These are phyloP conservation scores for Psilocybe cyanescens DNA, from an alignment of 768 basidiomycete species.

Conservation along the genomic window DNA sequence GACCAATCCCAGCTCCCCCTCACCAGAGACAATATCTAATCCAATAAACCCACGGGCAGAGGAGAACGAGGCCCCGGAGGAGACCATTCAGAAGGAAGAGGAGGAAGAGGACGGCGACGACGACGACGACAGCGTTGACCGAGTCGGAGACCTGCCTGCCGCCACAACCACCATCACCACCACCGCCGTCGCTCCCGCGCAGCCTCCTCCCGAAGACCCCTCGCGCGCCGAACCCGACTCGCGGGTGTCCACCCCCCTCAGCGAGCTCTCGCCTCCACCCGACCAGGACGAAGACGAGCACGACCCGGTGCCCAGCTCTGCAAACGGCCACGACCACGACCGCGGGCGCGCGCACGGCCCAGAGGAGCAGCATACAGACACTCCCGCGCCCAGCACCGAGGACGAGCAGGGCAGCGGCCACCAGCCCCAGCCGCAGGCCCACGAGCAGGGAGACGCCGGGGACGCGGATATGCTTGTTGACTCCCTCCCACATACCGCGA, in stretches of 20 bases:
- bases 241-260: conserved; percentile 72
- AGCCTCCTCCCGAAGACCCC: neutral
- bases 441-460: neutral
- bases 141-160: neutral
- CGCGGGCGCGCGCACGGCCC: conserved; percentile 14
- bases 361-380: neutral
- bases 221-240: conserved; percentile 36
- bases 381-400: neutral
- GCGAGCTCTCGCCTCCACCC: conserved; percentile 73
- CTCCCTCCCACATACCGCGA: neutral
- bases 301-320: neutral
- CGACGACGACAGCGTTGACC: neutral
- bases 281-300: conserved; percentile 39
- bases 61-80: conserved; percentile 35
- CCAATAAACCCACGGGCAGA: conserved; percentile 28
- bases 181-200: neutral
- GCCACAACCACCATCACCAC: neutral
- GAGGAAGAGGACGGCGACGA: conserved; percentile 39
- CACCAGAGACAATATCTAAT: conserved; percentile 2
- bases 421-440: neutral
- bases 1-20: conserved; percentile 21
- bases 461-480: neutral
- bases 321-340: neutral
- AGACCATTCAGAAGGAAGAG: conserved; percentile 36
- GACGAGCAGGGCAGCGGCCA: neutral